These are phyloP conservation scores for Lentithecium fluviatile DNA, from an alignment of 495 filamentous ascomycete species.

Conservation along the genomic window DNA sequence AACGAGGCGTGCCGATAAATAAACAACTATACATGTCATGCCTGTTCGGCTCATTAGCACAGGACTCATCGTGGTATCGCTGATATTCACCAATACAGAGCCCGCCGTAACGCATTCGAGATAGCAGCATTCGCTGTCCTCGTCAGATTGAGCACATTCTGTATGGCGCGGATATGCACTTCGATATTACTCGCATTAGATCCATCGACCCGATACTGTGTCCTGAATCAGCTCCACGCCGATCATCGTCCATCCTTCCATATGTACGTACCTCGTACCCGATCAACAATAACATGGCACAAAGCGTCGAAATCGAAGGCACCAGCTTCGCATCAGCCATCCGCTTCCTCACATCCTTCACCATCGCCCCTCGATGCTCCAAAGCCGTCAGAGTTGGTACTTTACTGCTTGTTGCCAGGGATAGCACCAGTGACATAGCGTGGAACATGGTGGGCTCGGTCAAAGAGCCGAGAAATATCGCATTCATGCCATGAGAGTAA, in stretches of 20 bases:
- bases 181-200: not conserved
- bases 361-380: constrained; percentile 2
- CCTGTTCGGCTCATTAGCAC: not conserved
- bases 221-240: not conserved
- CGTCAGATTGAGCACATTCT: not conserved
- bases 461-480: constrained; percentile 12
- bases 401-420: not conserved
- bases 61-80: not conserved
- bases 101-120: not conserved
- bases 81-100: constrained; percentile 14
- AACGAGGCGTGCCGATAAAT: constrained; percentile 4
- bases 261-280: constrained; percentile 14
- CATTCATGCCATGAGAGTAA: constrained; percentile 18
- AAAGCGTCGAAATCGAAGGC: not conserved
- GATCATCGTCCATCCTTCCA: not conserved
- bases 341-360: not conserved
- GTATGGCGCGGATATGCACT: constrained; percentile 3
- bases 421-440: constrained; percentile 14
- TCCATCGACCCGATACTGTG: constrained; percentile 19
- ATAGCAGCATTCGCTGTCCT: not conserved
- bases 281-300: constrained; percentile 17
- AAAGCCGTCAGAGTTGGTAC: constrained; percentile 8
- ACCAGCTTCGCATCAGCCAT: not conserved
- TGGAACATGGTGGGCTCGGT: constrained; percentile 20
- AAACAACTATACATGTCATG: constrained; percentile 16